Evolutionary conservation across 2,329 filamentous ascomycete genomes (phyloP).

Genomic region (Sclerotiophoma versabilis): DNA sequence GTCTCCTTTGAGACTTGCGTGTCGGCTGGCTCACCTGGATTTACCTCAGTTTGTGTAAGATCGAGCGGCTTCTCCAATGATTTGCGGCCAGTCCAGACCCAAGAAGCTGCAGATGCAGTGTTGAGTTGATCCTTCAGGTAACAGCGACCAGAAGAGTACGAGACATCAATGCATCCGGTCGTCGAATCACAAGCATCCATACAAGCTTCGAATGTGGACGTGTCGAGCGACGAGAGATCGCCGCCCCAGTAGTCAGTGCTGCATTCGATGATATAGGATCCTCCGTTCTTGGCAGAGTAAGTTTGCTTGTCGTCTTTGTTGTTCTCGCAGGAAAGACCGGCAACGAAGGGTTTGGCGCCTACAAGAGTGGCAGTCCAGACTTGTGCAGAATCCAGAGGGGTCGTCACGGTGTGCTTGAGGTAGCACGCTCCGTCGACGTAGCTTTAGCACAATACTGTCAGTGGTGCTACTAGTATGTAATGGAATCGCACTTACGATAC

Average conservation of each 20-base stretch:
- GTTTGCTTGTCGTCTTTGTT: neutral
- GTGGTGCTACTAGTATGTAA: neutral
- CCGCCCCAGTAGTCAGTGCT: slow-evolving; percentile 4
- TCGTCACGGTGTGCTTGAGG: neutral
- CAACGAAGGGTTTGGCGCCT: neutral
- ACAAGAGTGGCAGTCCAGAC: slow-evolving; percentile 5
- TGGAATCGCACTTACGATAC: neutral
- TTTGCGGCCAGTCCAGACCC: slow-evolving; percentile 7
- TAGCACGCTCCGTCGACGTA: neutral
- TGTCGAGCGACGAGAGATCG: neutral
- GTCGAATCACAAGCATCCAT: slow-evolving; percentile 8
- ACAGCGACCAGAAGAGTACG: slow-evolving; percentile 2
- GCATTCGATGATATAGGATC: neutral
- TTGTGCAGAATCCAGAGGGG: neutral
- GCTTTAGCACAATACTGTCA: neutral
- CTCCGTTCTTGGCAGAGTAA: neutral
- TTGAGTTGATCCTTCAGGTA: slow-evolving; percentile 6
- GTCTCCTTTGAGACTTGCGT: neutral
- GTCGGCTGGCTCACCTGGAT: neutral
- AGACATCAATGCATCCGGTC: slow-evolving; percentile 1
- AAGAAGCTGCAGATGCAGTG: neutral
- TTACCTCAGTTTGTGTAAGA: neutral
- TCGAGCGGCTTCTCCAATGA: neutral
- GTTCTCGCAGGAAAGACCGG: neutral
- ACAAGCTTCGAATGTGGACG: neutral